Evolutionary conservation across 441 rosid species (phyloP).

Genomic region (Euphorbia celastroides): DNA sequence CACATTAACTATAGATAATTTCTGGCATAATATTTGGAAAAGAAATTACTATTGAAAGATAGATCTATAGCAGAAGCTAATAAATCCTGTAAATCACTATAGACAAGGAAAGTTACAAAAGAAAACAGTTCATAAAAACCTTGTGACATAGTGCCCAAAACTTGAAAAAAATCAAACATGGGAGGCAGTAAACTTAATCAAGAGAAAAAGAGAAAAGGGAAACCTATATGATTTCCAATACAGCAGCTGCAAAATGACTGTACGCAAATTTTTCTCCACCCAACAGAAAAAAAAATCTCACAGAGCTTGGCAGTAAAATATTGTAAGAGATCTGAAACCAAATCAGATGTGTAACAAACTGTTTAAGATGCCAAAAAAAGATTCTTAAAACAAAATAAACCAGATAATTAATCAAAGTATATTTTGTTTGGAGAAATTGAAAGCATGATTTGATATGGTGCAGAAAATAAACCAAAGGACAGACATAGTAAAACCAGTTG

Average conservation of each 20-base stretch:
- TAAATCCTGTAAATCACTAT: no score
- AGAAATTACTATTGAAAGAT: no score
- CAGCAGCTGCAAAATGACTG: slow-evolving; percentile 3
- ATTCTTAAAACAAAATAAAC: neutral
- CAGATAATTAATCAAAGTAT: no score
- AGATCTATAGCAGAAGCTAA: no score
- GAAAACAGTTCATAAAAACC: neutral
- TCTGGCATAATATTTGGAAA: no score
- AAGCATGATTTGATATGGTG: slow-evolving; percentile 16
- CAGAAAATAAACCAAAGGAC: slow-evolving; percentile 23
- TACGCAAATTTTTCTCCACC: neutral
- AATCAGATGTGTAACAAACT: neutral
- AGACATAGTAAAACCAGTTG: slow-evolving; percentile 30
- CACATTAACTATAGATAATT: no score
- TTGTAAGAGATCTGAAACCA: slow-evolving; percentile 6
- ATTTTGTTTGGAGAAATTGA: neutral
- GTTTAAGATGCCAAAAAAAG: neutral
- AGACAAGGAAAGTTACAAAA: neutral
- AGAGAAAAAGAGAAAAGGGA: neutral
- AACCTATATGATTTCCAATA: slow-evolving; percentile 10
- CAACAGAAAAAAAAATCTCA: neutral
- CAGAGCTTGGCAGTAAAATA: neutral
- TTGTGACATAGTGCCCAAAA: neutral
- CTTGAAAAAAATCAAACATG: neutral
- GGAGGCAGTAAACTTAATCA: slow-evolving; percentile 1